A percentile compares a stretch with the other conserved stretches of the same genome.
Evolutionary conservation across 768 basidiomycete genomes (phyloP).

Genomic region (Boletus vinaceobasis): DNA sequence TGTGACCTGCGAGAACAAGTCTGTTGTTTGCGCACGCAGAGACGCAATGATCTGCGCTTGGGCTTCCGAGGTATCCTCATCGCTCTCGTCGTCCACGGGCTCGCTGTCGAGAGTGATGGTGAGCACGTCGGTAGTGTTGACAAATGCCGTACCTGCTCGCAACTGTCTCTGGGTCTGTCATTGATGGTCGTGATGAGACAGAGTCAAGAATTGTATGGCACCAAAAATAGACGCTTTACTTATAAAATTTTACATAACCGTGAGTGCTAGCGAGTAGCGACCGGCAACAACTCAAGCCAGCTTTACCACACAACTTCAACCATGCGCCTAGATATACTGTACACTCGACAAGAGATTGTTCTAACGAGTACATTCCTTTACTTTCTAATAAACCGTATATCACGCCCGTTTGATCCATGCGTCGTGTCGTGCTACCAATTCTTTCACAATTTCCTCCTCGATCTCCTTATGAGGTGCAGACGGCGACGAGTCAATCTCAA

Average conservation of each 20-base stretch:
- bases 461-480: slow-evolving; percentile 64
- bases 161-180: slow-evolving; percentile 9
- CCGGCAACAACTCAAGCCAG: background rate
- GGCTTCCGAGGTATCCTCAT: slow-evolving; percentile 51
- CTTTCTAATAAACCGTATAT: background rate
- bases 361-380: background rate
- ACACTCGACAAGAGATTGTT: background rate
- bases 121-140: slow-evolving; percentile 1
- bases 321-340: too few relatives aligned
- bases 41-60: slow-evolving; percentile 81
- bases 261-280: background rate
- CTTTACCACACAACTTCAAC: background rate
- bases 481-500: slow-evolving; percentile 51
- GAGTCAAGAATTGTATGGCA: background rate
- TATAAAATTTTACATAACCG: slow-evolving; percentile 15
- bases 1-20: slow-evolving; percentile 86
- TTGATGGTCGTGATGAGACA: slow-evolving; percentile 3
- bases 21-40: slow-evolving; percentile 76
- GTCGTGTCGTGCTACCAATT: slow-evolving; percentile 71
- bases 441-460: slow-evolving; percentile 83
- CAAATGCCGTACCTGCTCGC: slow-evolving; percentile 13
- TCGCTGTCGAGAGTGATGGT: slow-evolving; percentile 1
- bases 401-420: slow-evolving; percentile 51
- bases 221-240: background rate
- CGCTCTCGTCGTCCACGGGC: slow-evolving; percentile 15